A percentile compares a stretch with the other conserved stretches of the same genome.
Conservation (phyloP, 75 land plant species). For the Picea sitchensis region DNA sequence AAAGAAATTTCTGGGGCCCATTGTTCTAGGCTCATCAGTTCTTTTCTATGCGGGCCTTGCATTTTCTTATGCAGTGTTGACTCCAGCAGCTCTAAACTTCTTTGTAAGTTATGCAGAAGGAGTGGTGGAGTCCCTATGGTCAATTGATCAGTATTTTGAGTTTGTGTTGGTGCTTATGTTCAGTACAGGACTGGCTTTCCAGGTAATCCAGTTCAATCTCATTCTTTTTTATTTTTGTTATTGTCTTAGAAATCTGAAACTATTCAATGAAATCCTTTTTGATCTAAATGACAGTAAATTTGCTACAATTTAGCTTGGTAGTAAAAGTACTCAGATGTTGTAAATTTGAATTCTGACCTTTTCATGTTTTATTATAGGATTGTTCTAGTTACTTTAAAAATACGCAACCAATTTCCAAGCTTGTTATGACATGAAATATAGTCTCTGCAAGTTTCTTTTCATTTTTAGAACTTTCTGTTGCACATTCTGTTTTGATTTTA, state of each 20-base stretch:
- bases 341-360: background rate
- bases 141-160: slow-evolving; percentile 99
- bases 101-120: slow-evolving; percentile 97
- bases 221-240: background rate
- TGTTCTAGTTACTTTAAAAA: background rate
- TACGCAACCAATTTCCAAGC: background rate
- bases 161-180: slow-evolving; percentile 98
- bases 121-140: slow-evolving; percentile 97
- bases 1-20: slow-evolving; percentile 88
- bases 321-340: background rate
- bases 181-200: slow-evolving; percentile 97
- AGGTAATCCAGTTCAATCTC: slow-evolving; percentile 49
- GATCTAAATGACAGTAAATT: background rate
- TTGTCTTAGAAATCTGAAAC: background rate
- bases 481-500: background rate
- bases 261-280: background rate
- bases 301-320: background rate
- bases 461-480: background rate
- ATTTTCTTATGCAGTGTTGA: slow-evolving; percentile 85
- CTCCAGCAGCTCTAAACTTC: slow-evolving; percentile 97
- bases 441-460: background rate
- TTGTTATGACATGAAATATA: background rate
- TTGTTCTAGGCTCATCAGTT: slow-evolving; percentile 93
- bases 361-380: background rate
- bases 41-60: slow-evolving; percentile 92